A percentile compares a stretch with the other conserved stretches of the same genome.
phyloP scores from a whole-genome alignment of 2,329 filamentous ascomycete genomes.

The Colletotrichum tropicicola region DNA sequence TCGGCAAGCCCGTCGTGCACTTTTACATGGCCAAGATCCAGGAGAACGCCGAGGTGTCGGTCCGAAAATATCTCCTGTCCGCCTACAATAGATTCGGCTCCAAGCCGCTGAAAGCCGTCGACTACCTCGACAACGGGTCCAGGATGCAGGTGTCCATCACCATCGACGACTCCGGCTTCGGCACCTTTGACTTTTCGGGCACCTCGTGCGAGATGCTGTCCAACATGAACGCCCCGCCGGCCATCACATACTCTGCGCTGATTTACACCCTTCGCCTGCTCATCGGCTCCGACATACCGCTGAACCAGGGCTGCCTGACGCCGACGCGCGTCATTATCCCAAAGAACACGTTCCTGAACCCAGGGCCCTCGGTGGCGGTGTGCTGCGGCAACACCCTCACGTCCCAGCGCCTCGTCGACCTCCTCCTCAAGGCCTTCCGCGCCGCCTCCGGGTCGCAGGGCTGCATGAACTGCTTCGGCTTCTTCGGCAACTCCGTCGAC shows the following conservation, averaged over 20 bases:
- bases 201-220: conserved; percentile 40
- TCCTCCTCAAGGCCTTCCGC: conserved; percentile 79
- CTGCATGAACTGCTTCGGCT: conserved; percentile 84
- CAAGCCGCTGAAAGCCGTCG: conserved; percentile 75
- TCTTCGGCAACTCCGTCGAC: conserved; percentile 76
- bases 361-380: conserved; percentile 39
- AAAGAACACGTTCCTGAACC: conserved; percentile 55
- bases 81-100: conserved; percentile 76
- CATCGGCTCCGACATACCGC: conserved; percentile 42
- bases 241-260: conserved; percentile 43
- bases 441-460: conserved; percentile 80
- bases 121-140: conserved; percentile 89
- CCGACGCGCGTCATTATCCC: conserved; percentile 81
- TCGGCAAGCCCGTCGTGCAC: conserved; percentile 75
- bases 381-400: conserved; percentile 44
- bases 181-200: conserved; percentile 64
- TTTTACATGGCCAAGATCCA: conserved; percentile 80
- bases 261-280: conserved; percentile 44
- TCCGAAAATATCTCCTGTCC: conserved; percentile 76
- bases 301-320: conserved; percentile 66
- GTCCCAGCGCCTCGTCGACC: conserved; percentile 59
- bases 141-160: conserved; percentile 79
- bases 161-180: conserved; percentile 79
- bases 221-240: conserved; percentile 40
- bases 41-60: conserved; percentile 79